Conservation (phyloP, 306 rosid genomes). For the Pueraria montana region DNA sequence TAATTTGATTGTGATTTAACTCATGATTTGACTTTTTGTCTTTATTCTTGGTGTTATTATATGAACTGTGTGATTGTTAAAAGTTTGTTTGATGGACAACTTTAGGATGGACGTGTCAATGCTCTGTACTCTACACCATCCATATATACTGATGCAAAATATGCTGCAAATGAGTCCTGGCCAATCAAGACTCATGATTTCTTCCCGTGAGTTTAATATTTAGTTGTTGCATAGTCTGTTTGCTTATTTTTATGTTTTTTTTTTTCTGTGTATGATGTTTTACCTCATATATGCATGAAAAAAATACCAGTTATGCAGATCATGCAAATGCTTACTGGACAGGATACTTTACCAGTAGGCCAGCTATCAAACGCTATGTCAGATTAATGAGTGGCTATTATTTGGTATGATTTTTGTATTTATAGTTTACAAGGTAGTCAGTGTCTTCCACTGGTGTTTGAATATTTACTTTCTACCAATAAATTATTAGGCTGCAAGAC, state of each 20-base stretch:
- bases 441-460: not conserved
- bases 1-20: conserved; percentile 19
- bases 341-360: conserved; percentile 92
- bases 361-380: conserved; percentile 81
- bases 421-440: conserved; percentile 36
- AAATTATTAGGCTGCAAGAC: conserved; percentile 83
- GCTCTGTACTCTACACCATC: conserved; percentile 94
- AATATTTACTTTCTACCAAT: conserved; percentile 38
- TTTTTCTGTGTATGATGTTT: conserved; percentile 26
- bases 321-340: conserved; percentile 81
- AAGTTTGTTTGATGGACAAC: conserved; percentile 42
- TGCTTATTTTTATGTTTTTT: not conserved
- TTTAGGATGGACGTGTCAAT: conserved; percentile 93
- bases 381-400: conserved; percentile 82
- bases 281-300: conserved; percentile 38
- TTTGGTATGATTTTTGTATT: conserved; percentile 64
- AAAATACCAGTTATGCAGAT: conserved; percentile 80
- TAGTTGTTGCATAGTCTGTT: conserved; percentile 38
- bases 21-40: conserved; percentile 25
- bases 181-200: conserved; percentile 81
- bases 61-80: conserved; percentile 36
- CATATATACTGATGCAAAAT: conserved; percentile 86
- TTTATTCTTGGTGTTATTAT: conserved; percentile 20
- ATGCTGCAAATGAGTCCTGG: conserved; percentile 76
- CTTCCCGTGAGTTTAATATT: conserved; percentile 79